These are phyloP conservation scores for Thelephora ganbajun DNA, from an alignment of 768 basidiomycete genomes.

Conservation along the genomic window DNA sequence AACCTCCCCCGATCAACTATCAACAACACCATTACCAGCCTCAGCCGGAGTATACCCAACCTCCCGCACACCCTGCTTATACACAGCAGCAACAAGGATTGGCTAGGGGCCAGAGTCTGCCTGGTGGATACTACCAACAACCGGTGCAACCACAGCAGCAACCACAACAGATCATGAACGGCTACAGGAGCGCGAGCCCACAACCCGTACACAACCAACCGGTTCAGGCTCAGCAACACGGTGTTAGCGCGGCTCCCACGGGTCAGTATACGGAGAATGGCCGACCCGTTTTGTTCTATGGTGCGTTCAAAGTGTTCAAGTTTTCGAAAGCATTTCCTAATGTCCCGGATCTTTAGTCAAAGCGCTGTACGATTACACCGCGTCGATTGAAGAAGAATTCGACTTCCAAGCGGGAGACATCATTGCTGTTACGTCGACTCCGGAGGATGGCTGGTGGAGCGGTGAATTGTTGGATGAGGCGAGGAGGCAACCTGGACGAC, in stretches of 20 bases:
- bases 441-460: conserved; percentile 97
- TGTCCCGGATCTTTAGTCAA: conserved; percentile 39
- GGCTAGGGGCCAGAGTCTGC: conserved; percentile 1
- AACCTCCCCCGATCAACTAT: conserved; percentile 5
- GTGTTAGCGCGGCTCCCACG: conserved; percentile 29
- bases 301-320: conserved; percentile 27
- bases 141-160: conserved; percentile 14
- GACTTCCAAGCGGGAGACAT: conserved; percentile 93
- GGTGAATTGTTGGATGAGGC: conserved; percentile 74
- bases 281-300: conserved; percentile 74
- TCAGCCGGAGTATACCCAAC: background rate
- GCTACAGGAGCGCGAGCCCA: conserved; percentile 38
- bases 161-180: conserved; percentile 21
- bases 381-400: conserved; percentile 85
- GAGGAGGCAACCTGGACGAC: conserved; percentile 52
- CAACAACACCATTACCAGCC: background rate
- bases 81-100: background rate
- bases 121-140: conserved; percentile 8
- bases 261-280: conserved; percentile 77
- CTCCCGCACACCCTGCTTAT: background rate
- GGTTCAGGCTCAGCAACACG: background rate
- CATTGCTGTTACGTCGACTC: conserved; percentile 87
- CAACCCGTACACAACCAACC: conserved; percentile 19
- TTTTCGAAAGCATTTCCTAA: conserved; percentile 2
- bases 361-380: conserved; percentile 78